Evolutionary conservation across 805 yeast species (phyloP), one percentile per base, ranked within the genome.

Genomic region (Kodamaea nitidulidarum): DNA sequence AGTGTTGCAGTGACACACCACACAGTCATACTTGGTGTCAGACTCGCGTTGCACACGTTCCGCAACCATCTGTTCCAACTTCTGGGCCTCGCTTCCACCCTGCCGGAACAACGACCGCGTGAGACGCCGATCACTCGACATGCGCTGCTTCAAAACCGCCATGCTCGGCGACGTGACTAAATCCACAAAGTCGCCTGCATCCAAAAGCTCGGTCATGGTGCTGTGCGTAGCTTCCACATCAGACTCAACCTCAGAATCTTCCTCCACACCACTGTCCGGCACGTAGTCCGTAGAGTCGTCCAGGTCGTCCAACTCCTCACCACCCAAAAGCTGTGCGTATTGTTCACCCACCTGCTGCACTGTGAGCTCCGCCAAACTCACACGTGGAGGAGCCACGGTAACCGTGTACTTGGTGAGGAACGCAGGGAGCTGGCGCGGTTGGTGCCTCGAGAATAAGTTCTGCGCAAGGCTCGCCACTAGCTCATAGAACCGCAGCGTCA

Each of bases 1-100:
- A 4, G 79, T 75, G 42, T 82, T 78, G 4, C 73, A 70, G 49
- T 84, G 91, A 56, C 97, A 90, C 2, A 90, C 81, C 5, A 86
- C 95, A 61, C 97, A 88, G 4, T 67, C 65, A 4, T 76, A 47
- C 15, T 67, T 56, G 2, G 61, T 58, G 7, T 45, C 49, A 14
- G 9, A 16, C 30, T 11, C 38, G 35, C 17, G 35, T 18, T 36
- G 41, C 12, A 36, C 20, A 22, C 53, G 38, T 22, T 47, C 38
- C 4, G 51, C 32, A 3, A 58, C 40, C 18, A 61, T 47, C 18
- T 56, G 60, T 4, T 56, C 36, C 10, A 61, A 48, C 36, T 49
- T 50, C 7, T 41, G 27, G 6, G 48, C 30, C 29, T 54, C 58
- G 25, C 38, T 38, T 7, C 41, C 39, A 9, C 18, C 14, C 7